Percentiles rank a stretch among this genome's conserved stretches.
phyloP scores from a whole-genome alignment of 2,329 filamentous ascomycete genomes.

The Colletotrichum magnum region DNA sequence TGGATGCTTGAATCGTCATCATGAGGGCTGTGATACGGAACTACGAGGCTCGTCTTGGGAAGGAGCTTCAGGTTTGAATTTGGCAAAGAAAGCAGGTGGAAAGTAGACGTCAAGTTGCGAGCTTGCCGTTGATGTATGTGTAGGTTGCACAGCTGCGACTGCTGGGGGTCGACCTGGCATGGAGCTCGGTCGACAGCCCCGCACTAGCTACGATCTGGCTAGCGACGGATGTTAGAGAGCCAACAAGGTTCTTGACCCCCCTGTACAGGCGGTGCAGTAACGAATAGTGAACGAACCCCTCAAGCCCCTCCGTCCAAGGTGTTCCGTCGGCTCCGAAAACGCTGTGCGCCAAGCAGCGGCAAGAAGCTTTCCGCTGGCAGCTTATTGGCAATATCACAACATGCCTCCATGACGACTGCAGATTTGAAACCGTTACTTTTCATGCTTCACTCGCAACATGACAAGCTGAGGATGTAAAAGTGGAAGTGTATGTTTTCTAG shows the following conservation, averaged over 20 bases:
- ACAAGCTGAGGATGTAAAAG: too few relatives aligned
- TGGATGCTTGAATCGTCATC: constrained; percentile 80
- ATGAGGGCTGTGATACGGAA: constrained; percentile 23
- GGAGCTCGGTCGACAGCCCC: constrained; percentile 37
- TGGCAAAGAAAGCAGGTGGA: neutral
- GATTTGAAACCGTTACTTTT: too few relatives aligned
- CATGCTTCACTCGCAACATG: too few relatives aligned
- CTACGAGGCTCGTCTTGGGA: neutral
- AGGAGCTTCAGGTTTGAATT: neutral
- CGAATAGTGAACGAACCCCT: constrained; percentile 13
- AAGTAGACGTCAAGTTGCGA: neutral
- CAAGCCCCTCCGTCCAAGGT: constrained; percentile 23
- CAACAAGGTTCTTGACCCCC: constrained; percentile 34
- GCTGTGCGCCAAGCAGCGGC: neutral
- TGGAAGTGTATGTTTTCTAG: too few relatives aligned
- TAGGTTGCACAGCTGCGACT: constrained; percentile 13
- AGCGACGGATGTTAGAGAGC: constrained; percentile 30
- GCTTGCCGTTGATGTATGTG: constrained; percentile 17
- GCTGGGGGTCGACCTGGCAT: constrained; percentile 25
- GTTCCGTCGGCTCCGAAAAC: constrained; percentile 26
- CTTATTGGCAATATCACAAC: neutral
- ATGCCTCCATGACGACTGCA: too few relatives aligned
- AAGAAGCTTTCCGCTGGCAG: constrained; percentile 17
- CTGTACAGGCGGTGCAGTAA: constrained; percentile 18
- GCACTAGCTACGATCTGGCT: constrained; percentile 39